Evolutionary conservation across 441 rosid genomes (phyloP).

Genomic region (Populus tomentosa): DNA sequence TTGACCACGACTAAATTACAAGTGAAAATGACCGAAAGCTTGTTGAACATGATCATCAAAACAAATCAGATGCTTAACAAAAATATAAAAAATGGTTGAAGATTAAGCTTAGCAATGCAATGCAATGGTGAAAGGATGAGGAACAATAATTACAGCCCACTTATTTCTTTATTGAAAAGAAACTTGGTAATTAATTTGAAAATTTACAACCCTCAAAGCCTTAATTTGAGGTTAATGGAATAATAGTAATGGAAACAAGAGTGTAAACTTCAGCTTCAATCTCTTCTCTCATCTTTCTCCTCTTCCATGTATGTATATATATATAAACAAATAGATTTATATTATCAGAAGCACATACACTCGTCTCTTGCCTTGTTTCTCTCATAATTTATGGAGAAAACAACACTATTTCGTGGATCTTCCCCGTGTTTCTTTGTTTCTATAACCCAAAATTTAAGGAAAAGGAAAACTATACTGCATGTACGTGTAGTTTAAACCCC

Average conservation of each 20-base stretch:
- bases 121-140: too few species aligned
- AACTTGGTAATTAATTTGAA: constrained; percentile 3
- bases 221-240: constrained; percentile 12
- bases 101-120: not conserved
- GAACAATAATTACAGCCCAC: not conserved
- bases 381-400: constrained; percentile 2
- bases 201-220: constrained; percentile 24
- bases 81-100: not conserved
- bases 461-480: constrained; percentile 11
- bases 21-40: constrained; percentile 3
- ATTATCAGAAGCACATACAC: not conserved
- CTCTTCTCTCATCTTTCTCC: not conserved
- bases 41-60: not conserved
- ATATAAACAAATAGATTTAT: not conserved
- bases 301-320: constrained; percentile 1
- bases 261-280: not conserved
- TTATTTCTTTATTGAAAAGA: not conserved
- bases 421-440: constrained; percentile 14
- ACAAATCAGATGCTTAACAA: not conserved
- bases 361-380: not conserved
- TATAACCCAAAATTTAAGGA: constrained; percentile 17
- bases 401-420: constrained; percentile 3
- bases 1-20: not conserved
- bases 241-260: not conserved
- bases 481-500: constrained; percentile 5